A percentile compares a stretch with the other conserved stretches of the same genome.
These are phyloP conservation scores for Cutaneotrichosporon cutaneum DNA, from an alignment of 1,284 basidiomycete species.

Conservation along the genomic window DNA sequence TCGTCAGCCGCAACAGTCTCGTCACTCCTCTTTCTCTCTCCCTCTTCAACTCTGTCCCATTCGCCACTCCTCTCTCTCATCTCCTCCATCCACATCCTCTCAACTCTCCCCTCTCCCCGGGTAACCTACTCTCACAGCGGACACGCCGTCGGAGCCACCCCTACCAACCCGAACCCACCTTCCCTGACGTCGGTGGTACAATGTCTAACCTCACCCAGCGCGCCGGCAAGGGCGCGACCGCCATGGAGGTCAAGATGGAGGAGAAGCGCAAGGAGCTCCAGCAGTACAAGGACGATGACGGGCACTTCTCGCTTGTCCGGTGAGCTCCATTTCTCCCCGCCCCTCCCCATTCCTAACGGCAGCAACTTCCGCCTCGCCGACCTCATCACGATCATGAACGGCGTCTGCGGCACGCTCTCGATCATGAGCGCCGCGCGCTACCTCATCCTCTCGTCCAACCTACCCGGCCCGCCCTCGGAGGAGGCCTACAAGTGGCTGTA, in stretches of 20 bases:
- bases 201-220: conserved; percentile 7
- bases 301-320: conserved; percentile 95
- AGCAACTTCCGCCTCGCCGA: conserved; percentile 19
- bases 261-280: conserved; percentile 63
- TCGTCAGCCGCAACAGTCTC: no score
- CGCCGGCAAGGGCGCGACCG: conserved; percentile 4
- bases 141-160: not conserved
- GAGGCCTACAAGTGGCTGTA: conserved; percentile 59
- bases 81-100: not conserved
- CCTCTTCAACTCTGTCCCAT: not conserved
- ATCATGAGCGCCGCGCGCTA: conserved; percentile 83
- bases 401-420: conserved; percentile 95
- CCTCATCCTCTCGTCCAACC: conserved; percentile 78
- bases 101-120: not conserved
- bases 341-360: not conserved
- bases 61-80: conserved; percentile 1
- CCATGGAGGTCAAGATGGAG: conserved; percentile 19
- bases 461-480: conserved; percentile 39
- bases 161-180: not conserved
- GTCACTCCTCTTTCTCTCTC: conserved; percentile 1
- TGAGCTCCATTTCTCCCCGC: conserved; percentile 48
- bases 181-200: not conserved
- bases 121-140: not conserved
- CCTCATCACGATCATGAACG: conserved; percentile 74
- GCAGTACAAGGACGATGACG: conserved; percentile 81